phyloP scores from a whole-genome alignment of 2,329 filamentous ascomycete genomes.

The Calonectria honghensis region DNA sequence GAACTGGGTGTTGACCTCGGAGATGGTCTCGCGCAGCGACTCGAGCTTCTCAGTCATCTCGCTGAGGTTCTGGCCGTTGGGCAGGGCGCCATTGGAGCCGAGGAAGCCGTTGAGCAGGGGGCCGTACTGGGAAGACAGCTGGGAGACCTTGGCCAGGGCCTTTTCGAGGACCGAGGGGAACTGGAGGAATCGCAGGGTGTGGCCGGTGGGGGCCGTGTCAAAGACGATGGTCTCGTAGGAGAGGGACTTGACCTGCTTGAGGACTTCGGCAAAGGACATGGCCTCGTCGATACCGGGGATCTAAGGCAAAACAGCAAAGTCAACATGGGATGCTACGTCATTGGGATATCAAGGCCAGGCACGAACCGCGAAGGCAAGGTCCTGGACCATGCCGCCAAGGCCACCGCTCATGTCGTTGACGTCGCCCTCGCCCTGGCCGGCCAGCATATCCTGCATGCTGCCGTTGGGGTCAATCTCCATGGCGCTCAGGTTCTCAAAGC shows the following conservation, averaged over 20 bases:
- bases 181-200: conserved; percentile 98
- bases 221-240: conserved; percentile 99
- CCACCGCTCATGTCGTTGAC: conserved; percentile 81
- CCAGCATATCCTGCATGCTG: conserved; percentile 95
- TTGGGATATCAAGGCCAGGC: neutral
- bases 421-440: conserved; percentile 81
- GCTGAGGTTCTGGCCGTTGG: conserved; percentile 93
- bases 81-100: conserved; percentile 83
- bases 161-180: conserved; percentile 99
- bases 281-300: conserved; percentile 99
- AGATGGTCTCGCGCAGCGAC: conserved; percentile 91
- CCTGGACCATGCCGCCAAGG: conserved; percentile 98
- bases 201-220: conserved; percentile 97
- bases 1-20: conserved; percentile 98
- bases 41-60: conserved; percentile 98
- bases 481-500: conserved; percentile 93
- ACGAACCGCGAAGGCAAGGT: conserved; percentile 93
- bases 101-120: conserved; percentile 96
- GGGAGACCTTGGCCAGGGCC: conserved; percentile 96
- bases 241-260: conserved; percentile 99
- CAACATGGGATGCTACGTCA: neutral
- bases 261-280: conserved; percentile 99
- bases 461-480: conserved; percentile 99
- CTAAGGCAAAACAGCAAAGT: conserved; percentile 66
- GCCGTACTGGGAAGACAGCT: conserved; percentile 94